Evolutionary conservation across 805 yeast genomes (phyloP), one percentile per base, ranked within the genome.

Genomic region (Jamesozyma spencerorum): DNA sequence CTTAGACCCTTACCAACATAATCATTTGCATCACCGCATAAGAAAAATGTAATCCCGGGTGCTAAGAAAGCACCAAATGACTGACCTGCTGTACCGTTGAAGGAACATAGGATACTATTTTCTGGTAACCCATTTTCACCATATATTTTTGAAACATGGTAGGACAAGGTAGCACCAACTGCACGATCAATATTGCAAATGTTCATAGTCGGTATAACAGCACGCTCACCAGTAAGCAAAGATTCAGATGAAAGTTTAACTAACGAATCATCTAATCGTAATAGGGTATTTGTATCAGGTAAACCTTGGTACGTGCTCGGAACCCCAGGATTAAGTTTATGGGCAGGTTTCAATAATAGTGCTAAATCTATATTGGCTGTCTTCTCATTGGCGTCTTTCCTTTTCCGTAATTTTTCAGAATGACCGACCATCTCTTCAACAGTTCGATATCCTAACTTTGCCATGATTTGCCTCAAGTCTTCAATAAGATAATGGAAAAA

Each of bases 341-440:
- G 96, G 34, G 97, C 97, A 17, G 98, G 98, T 26, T 97, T 92
- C 58, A 90, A 76, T 49, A 90, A 80, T 48, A 97, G 97, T 31
- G 94, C 77, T 60, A 90, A 70, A 59, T 90, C 97, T 51, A 90
- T 75, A 69, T 85, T 85, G 38, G 87, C 85, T 47, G 90, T 86
- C 77, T 36, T 34, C 13, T 33, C 36, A 20, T 92, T 92, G 46
- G 90, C 80, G 58, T 79, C 84, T 47, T 85, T 95, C 53, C 95
- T 74, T 40, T 87, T 92, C 55, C 66, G 72, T 58, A 90, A 75
- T 64, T 79, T 85, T 69, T 90, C 98, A 38, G 97, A 86, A 63
- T 82, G 87, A 57, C 98, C 98, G 54, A 90, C 88, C 98, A 90
- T 90, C 71, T 92, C 98, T 63, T 86, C 90, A 61, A 90, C 77